These are phyloP conservation scores for Rhodotorula paludigena DNA, from an alignment of 768 basidiomycete species.

Conservation along the genomic window DNA sequence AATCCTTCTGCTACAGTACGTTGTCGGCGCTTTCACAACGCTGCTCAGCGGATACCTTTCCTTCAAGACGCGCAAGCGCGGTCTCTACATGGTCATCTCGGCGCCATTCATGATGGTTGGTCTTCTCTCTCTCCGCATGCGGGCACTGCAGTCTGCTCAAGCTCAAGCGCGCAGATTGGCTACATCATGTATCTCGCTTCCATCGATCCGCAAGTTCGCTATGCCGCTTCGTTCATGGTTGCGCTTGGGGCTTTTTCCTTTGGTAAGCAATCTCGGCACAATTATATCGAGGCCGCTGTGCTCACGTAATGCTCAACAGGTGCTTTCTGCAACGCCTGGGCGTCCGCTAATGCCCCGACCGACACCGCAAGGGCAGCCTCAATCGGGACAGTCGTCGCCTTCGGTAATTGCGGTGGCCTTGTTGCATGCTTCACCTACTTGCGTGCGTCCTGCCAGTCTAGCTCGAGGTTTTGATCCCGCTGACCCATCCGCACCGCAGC, in stretches of 20 bases:
- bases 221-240: slow-evolving; percentile 27
- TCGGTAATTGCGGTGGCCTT: slow-evolving; percentile 40
- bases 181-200: slow-evolving; percentile 27
- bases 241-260: slow-evolving; percentile 29
- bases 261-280: no score
- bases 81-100: slow-evolving; percentile 25
- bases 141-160: no score
- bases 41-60: slow-evolving; percentile 28
- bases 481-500: no score
- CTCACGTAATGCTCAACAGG: no score
- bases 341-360: slow-evolving; percentile 34
- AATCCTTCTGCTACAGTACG: no score
- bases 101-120: slow-evolving; percentile 12
- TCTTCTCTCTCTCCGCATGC: no score
- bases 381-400: slow-evolving; percentile 37
- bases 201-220: slow-evolving; percentile 18
- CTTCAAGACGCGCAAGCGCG: slow-evolving; percentile 34
- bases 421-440: slow-evolving; percentile 37
- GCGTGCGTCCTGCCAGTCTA: not conserved
- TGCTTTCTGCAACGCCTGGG: slow-evolving; percentile 34
- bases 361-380: slow-evolving; percentile 36
- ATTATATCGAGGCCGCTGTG: no score
- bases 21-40: slow-evolving; percentile 34
- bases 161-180: no score
- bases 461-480: no score